phyloP scores from a whole-genome alignment of 768 basidiomycete genomes.

The Clavulina sp. region DNA sequence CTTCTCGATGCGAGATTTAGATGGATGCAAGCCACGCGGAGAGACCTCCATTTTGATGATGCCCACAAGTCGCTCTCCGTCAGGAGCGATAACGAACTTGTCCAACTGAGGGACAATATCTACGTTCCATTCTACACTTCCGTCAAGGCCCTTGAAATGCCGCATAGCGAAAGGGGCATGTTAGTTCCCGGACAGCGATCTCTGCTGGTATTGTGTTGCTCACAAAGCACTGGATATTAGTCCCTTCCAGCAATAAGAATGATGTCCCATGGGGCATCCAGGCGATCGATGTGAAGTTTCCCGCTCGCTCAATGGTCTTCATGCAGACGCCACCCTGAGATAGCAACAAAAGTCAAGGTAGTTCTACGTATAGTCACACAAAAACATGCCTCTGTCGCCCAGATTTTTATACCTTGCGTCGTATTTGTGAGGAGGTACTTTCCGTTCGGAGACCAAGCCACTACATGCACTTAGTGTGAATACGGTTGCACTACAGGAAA shows the following conservation, averaged over 20 bases:
- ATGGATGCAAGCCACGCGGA: constrained; percentile 43
- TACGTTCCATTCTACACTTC: constrained; percentile 41
- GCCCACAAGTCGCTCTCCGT: background rate
- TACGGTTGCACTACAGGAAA: too few relatives aligned
- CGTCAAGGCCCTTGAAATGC: constrained; percentile 33
- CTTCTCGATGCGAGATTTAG: constrained; percentile 53
- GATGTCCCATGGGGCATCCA: constrained; percentile 52
- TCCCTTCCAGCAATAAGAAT: constrained; percentile 55
- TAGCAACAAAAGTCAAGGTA: constrained; percentile 4
- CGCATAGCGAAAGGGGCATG: background rate
- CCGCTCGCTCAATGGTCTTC: constrained; percentile 41
- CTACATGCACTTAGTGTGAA: too few relatives aligned
- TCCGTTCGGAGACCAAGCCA: constrained; percentile 60
- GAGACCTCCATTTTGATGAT: constrained; percentile 32
- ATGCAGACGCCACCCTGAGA: constrained; percentile 48
- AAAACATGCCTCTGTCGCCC: constrained; percentile 28
- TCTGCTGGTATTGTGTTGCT: background rate
- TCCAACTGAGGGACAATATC: constrained; percentile 21
- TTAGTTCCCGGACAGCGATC: background rate
- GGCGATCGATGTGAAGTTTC: constrained; percentile 40
- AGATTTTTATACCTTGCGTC: constrained; percentile 46
- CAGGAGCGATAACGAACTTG: background rate
- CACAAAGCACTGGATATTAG: constrained; percentile 23
- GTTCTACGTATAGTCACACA: background rate
- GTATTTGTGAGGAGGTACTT: constrained; percentile 46